Percentiles rank a stretch among this genome's conserved stretches.
phyloP scores from a whole-genome alignment of 495 filamentous ascomycete species.

The Hyaloscypha variabilis region DNA sequence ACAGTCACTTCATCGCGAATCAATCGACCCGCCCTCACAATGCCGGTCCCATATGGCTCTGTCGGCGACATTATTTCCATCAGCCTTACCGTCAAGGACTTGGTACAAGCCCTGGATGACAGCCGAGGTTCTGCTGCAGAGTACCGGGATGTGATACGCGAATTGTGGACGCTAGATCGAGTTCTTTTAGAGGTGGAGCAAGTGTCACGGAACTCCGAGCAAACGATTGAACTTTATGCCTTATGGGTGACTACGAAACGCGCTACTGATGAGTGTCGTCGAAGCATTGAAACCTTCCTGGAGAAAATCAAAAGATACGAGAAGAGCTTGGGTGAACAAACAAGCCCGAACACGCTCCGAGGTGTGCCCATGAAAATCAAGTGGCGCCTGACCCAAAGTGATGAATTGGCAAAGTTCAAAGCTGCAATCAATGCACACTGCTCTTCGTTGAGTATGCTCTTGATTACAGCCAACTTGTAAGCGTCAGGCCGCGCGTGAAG shows the following conservation, averaged over 20 bases:
- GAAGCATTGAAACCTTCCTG: not conserved
- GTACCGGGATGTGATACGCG: slow-evolving; percentile 30
- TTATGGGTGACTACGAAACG: not conserved
- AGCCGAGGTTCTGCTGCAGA: slow-evolving; percentile 6
- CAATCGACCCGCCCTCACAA: too few species aligned
- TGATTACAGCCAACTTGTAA: not conserved
- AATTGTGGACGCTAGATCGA: slow-evolving; percentile 34
- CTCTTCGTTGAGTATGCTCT: not conserved
- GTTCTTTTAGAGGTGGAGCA: slow-evolving; percentile 33
- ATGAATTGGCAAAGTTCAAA: not conserved
- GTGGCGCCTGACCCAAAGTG: not conserved
- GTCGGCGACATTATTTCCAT: slow-evolving; percentile 38
- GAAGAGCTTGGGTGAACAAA: not conserved
- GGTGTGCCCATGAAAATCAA: not conserved
- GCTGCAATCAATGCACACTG: not conserved
- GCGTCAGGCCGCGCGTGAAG: too few species aligned
- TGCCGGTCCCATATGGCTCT: slow-evolving; percentile 40
- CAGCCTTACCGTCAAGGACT: slow-evolving; percentile 36
- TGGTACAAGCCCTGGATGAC: slow-evolving; percentile 36
- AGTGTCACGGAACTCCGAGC: slow-evolving; percentile 14
- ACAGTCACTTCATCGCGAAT: too few species aligned
- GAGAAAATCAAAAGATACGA: not conserved
- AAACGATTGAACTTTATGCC: not conserved
- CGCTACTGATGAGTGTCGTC: not conserved
- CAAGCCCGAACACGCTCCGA: not conserved